Evolutionary conservation across 305 asterid species (phyloP), one percentile per base, ranked within the genome.

Genomic region (Solanum chacoense): DNA sequence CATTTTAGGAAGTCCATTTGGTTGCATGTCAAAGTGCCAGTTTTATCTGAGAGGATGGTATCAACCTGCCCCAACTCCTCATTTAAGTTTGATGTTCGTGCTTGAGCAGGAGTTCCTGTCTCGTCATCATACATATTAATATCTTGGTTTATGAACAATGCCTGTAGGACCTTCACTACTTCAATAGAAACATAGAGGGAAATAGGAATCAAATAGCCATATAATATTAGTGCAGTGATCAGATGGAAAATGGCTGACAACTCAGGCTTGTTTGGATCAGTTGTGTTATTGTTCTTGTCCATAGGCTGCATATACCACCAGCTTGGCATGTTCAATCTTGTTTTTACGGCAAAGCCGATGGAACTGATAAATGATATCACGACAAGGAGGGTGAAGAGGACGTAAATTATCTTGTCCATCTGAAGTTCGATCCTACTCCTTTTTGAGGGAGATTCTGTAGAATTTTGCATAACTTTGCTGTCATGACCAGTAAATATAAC

Each of bases 21-120:
- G 91, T 97, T 97, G 91, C 99, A 97, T 36, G 99, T 97, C 91
- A 97, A 92, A 38, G 99, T 97, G 88, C 99, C 99, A 1, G 99
- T 97, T 94, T 97, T 97, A 91, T 97, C 99, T 4, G 99, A 96
- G 29, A 97, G 95, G 88, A 97, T 94, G 8, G 98, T 96, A 59
- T 97, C 96, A 88, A 97, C 98, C 92, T 95, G 98, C 65, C 99
- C 99, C 81, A 97, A 89, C 73, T 96, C 98, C 92, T 97, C 99
- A 37, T 95, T 96, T 90, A 96, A 90, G 91, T 96, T 96, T 26
- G 99, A 96, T 1, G 99, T 97, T 26, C 98, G 93, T n/a, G 99
- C 98, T 87, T 93, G 93, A 86, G 98, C 99, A 14, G 97, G 98
- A 90, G 97, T 97, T 65, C 95, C 96, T 9, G 95, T 93, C 90